phyloP scores from a whole-genome alignment of 768 basidiomycete genomes.

The Sarcomyxa edulis region DNA sequence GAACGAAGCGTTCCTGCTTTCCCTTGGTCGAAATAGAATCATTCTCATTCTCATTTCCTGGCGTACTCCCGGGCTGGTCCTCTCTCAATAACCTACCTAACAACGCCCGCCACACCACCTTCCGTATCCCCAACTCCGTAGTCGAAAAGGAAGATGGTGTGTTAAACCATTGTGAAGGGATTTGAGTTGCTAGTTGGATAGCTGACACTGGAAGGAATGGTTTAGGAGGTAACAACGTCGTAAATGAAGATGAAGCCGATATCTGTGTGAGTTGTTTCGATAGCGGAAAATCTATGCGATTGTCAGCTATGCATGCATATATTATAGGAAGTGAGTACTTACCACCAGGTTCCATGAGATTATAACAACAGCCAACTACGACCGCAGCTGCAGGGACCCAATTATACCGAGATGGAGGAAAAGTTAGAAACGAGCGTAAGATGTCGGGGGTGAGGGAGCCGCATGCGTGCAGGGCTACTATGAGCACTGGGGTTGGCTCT shows the following conservation, averaged over 20 bases:
- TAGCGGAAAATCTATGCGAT: slow-evolving; percentile 52
- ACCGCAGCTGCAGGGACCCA: slow-evolving; percentile 54
- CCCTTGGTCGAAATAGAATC: not conserved
- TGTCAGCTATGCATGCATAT: slow-evolving; percentile 1
- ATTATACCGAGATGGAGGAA: slow-evolving; percentile 9
- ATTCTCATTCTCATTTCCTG: slow-evolving; percentile 1
- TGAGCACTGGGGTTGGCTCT: slow-evolving; percentile 39
- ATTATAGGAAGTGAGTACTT: slow-evolving; percentile 3
- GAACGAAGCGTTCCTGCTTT: too few species aligned
- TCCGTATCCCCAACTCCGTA: slow-evolving; percentile 52
- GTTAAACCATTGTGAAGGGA: slow-evolving; percentile 57
- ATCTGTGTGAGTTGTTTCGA: slow-evolving; percentile 26
- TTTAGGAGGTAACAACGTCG: slow-evolving; percentile 29
- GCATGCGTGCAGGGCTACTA: slow-evolving; percentile 73
- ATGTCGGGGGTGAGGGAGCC: slow-evolving; percentile 69
- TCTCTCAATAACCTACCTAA: slow-evolving; percentile 30
- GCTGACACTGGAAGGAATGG: slow-evolving; percentile 41
- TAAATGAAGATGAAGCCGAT: too few species aligned
- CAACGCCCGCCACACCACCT: slow-evolving; percentile 70
- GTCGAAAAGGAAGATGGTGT: slow-evolving; percentile 22
- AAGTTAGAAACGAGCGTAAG: slow-evolving; percentile 44
- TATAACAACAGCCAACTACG: slow-evolving; percentile 78
- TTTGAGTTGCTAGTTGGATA: slow-evolving; percentile 68
- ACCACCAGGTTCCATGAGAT: slow-evolving; percentile 56
- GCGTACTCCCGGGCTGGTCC: slow-evolving; percentile 2